Base-by-base conservation (phyloP, 2,329 filamentous ascomycete species). In the Aspergillus hortae region DNA sequence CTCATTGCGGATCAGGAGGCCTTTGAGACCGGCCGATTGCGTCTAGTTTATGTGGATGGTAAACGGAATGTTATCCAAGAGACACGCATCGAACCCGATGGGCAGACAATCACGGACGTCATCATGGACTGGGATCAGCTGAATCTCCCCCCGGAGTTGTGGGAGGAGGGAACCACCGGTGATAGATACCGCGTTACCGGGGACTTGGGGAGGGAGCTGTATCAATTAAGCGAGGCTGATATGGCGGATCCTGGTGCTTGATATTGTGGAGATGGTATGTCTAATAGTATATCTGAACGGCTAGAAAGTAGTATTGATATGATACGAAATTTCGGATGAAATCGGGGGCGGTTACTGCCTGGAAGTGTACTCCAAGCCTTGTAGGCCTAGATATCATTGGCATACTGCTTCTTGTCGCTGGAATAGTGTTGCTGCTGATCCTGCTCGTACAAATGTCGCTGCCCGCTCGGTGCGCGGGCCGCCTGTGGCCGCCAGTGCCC, bases 161-260 rank as follows among this genome's bases (percentile, higher is more conserved):
- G 36, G 19, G 44, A 46, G 19, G 44, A 46, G 14, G 43, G 52
- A n/a, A 38, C 36, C 19, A 49, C 44, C 38, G 47, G 47, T 25
- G 48, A 54, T 27, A 48, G 46, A 33, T 58, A 73, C 48, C 46
- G 51, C n/a, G 42, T 46, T 41, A 38, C 36, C 33, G 51, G 51
- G 42, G 51, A 53, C 40, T 46, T 53, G 35, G 42, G 46, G 19
- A 46, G 43, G 36, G 42, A 45, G 19, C 36, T 53, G 25, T 53
- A 53, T 40, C 46, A 53, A 36, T 32, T 53, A 19, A 44, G 32
- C 19, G 46, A 53, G 10, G 35, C 9, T 15, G 42, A 53, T 17
- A 35, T 27, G 19, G 44, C 33, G 33, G 44, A 19, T 38, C 44
- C 44, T 38, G 35, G 36, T 2, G n/a, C 36, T 40, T 9, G 6